A percentile compares a stretch with the other conserved stretches of the same genome.
These are phyloP conservation scores for Mucor plumbeus DNA, from an alignment of 371 early-diverging fungal genomes.

Conservation along the genomic window DNA sequence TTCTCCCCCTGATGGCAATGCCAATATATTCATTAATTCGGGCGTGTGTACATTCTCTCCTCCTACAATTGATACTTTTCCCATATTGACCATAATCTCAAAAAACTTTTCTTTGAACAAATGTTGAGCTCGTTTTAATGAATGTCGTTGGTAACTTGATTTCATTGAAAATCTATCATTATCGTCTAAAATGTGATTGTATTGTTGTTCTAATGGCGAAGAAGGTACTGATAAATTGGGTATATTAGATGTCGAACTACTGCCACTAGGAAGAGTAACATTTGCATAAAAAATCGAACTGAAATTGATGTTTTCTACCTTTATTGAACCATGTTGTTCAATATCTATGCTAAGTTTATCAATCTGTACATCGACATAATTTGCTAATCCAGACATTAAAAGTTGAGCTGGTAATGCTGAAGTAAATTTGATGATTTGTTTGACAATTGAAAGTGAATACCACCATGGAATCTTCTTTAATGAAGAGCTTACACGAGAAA, in stretches of 20 bases:
- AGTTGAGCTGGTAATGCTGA: constrained; percentile 57
- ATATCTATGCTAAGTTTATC: constrained; percentile 27
- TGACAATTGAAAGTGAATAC: constrained; percentile 55
- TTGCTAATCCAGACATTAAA: constrained; percentile 55
- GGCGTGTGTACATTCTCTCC: background rate
- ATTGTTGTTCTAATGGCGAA: background rate
- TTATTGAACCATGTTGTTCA: constrained; percentile 25
- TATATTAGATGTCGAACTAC: constrained; percentile 4
- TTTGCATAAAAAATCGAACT: constrained; percentile 49
- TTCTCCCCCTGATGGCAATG: constrained; percentile 37
- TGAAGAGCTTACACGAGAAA: constrained; percentile 40
- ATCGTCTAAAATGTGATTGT: background rate
- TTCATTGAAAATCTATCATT: constrained; percentile 21
- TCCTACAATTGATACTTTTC: constrained; percentile 24
- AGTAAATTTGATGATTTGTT: constrained; percentile 41
- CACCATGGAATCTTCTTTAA: constrained; percentile 49
- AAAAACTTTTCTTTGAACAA: constrained; percentile 55
- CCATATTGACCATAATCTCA: constrained; percentile 45
- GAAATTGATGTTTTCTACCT: constrained; percentile 34
- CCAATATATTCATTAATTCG: constrained; percentile 23
- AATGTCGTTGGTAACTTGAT: constrained; percentile 48
- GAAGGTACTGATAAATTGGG: constrained; percentile 13
- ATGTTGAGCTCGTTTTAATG: constrained; percentile 50
- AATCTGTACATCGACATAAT: constrained; percentile 51
- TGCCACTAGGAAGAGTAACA: constrained; percentile 5